Evolutionary conservation across 805 yeast species (phyloP).

Genomic region (Middelhovenomyces tepae): DNA sequence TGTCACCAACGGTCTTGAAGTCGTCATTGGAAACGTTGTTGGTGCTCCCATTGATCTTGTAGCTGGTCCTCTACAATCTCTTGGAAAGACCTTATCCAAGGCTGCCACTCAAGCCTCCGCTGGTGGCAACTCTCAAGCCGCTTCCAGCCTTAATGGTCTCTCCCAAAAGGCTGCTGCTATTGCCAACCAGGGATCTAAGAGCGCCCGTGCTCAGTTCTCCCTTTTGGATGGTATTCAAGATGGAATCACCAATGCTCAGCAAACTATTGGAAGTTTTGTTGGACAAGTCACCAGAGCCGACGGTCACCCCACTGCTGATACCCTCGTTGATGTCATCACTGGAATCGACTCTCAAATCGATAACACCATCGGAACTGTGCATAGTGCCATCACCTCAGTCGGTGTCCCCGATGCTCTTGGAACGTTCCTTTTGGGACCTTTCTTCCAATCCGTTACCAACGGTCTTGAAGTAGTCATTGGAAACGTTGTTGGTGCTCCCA

Average conservation of each 20-base stretch:
- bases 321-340: constrained; percentile 16
- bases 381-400: constrained; percentile 16
- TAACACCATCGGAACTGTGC: constrained; percentile 19
- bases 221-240: constrained; percentile 1
- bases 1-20: constrained; percentile 25
- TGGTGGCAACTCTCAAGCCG: constrained; percentile 3
- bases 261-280: constrained; percentile 3
- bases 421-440: constrained; percentile 18
- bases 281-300: constrained; percentile 1
- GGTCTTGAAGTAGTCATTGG: constrained; percentile 24
- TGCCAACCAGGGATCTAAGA: too few relatives aligned
- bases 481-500: constrained; percentile 16
- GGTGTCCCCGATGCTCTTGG: constrained; percentile 21
- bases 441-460: constrained; percentile 23
- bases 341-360: constrained; percentile 26
- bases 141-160: too few relatives aligned
- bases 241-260: constrained; percentile 5
- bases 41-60: constrained; percentile 17
- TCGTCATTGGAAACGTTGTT: constrained; percentile 16
- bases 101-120: constrained; percentile 4
- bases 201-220: too few relatives aligned
- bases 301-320: constrained; percentile 9
- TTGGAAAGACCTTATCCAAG: too few relatives aligned
- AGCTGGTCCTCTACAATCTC: constrained; percentile 8
- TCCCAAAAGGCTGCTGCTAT: too few relatives aligned